Base-by-base conservation (phyloP, 2,329 filamentous ascomycete genomes). In the Shiraia bambusicola region DNA sequence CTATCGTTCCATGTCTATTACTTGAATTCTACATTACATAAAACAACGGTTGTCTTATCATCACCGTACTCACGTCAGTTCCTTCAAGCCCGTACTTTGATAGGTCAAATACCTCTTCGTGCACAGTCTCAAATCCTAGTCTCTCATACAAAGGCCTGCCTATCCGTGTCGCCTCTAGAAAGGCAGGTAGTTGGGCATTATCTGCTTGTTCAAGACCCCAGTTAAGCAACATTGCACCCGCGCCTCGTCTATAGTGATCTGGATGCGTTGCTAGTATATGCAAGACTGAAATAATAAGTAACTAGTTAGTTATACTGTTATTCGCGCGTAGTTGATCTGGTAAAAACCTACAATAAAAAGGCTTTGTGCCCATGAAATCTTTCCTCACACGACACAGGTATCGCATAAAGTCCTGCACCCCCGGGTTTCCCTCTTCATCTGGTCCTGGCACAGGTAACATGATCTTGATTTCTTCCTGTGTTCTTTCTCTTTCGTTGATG, bases 181-280 rank as follows among this genome's bases (percentile, higher is more conserved):
- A 76, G 2, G 56, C 52, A n/a, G 65, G 66, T 14, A 76, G 34
- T 1, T 66, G 59, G 12, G 65, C 50, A 30, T 58, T 50, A 47
- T 76, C 72, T 15, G 72, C 72, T 45, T 66, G 50, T 17, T 63
- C 52, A 4, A 66, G 47, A 1, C 72, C 73, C 66, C 67, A 70
- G 16, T 66, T 46, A 37, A 76, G 34, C 7, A 70, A 52, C 56
- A 69, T 50, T 1, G 55, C 52, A 0, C 72, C 73, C 17, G 72
- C 69, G 1, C 73, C 73, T 35, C 63, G 63, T 5, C 72, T 56
- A 26, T 72, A 69, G 40, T 74, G 66, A 2, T 58, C 58, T 4
- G 71, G 71, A 42, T 69, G 57, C 4, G 68, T 70, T 4, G 54
- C 44, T 2, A 67, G 47, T 2, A 67, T 47, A 30, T 66, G 59